phyloP scores from a whole-genome alignment of 805 yeast species.

The Sugiyamaella smithiae region DNA sequence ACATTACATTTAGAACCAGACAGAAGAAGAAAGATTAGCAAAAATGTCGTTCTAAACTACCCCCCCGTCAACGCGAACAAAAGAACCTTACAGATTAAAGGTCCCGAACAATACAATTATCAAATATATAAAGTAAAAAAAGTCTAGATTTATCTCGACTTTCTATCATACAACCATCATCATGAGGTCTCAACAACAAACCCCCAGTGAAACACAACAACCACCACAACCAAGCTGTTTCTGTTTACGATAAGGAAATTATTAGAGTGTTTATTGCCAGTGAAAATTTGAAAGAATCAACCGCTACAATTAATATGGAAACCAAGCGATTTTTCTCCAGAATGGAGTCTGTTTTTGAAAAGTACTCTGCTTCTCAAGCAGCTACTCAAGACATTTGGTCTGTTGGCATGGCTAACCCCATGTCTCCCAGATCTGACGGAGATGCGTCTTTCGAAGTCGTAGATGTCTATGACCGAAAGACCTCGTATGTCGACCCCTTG shows the following conservation, averaged over 20 bases:
- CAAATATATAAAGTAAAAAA: slow-evolving; percentile 4
- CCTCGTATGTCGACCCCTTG: slow-evolving; percentile 16
- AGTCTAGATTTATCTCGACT: slow-evolving; percentile 11
- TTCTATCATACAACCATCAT: slow-evolving; percentile 10
- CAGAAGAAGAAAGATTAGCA: background rate
- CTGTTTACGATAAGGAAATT: slow-evolving; percentile 6
- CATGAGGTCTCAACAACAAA: slow-evolving; percentile 15
- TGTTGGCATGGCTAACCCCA: slow-evolving; percentile 13
- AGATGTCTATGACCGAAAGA: slow-evolving; percentile 1
- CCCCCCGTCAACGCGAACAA: slow-evolving; percentile 2
- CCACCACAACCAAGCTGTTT: slow-evolving; percentile 8
- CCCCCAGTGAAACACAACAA: slow-evolving; percentile 11
- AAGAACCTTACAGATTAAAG: too few species aligned
- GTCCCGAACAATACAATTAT: background rate
- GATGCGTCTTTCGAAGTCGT: slow-evolving; percentile 12
- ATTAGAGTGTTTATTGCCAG: too few species aligned
- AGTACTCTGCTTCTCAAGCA: slow-evolving; percentile 33
- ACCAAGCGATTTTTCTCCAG: slow-evolving; percentile 20
- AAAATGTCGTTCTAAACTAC: slow-evolving; percentile 13
- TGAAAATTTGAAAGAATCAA: background rate
- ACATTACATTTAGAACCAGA: slow-evolving; percentile 5
- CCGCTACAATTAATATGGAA: background rate
- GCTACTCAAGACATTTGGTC: slow-evolving; percentile 28
- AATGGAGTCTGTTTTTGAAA: slow-evolving; percentile 33
- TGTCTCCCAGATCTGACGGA: slow-evolving; percentile 7